Base-by-base conservation (phyloP, 2,329 filamentous ascomycete species). In the Clonostachys solani region DNA sequence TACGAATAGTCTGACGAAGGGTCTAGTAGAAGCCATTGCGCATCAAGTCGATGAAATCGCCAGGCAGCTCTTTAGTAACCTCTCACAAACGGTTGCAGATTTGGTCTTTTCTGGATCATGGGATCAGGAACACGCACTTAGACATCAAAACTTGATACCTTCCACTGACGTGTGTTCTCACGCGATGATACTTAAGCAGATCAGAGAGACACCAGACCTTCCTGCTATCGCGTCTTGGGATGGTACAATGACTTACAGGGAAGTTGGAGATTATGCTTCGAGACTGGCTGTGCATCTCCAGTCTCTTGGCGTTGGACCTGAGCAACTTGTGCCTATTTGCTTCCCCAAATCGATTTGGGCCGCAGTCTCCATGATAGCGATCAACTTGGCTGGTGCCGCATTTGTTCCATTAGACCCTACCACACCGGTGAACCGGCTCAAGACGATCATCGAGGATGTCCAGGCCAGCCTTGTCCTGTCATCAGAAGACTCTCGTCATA, bases 351-450 rank as follows among this genome's bases (percentile, higher is more conserved):
- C 45, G 15, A 33, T 12, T 33, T 44, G 18, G 7, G 37, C 16
- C 4, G 8, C 18, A 33, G 8, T 47, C 13, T 73, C 54, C 13
- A 59, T 64, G 45, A 43, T 64, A 1, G 61, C 54, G 0, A 50
- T 61, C 6, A 52, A 61, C 35, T 59, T 60, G 43, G 47, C 58
- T 0, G 63, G 63, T 9, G 61, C 55, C 3, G 58, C 56, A 0
- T 60, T 62, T 34, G 58, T 60, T 2, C 57, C 58, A 17, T 47
- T 66, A 13, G 63, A 65, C 42, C 47, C 52, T 5, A 42, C 49
- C 2, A 43, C 51, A 18, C 55, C 54, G 23, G 23, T 29, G 23
- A 29, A 29, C 23, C 6, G 23, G 9, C 23, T 29, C 9, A 29
- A 29, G 23, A 29, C 23, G 3, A 45, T 49, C 12, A 13, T 47